Conservation (phyloP, 345 rosid species). For the Schrenkiella parvula region DNA sequence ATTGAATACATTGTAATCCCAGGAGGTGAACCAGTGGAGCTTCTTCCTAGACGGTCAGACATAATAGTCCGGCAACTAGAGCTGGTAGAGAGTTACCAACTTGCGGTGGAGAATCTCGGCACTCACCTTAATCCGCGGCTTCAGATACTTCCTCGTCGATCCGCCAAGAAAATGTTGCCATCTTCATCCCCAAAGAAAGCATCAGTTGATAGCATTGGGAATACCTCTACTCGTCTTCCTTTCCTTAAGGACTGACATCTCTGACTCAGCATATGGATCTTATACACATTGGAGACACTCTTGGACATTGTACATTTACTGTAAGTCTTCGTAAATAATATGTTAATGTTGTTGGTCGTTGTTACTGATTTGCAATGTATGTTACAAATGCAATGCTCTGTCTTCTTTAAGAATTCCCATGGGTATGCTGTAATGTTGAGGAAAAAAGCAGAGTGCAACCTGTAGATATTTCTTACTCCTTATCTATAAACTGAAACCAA, state of each 20-base stretch:
- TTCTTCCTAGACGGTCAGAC: slow-evolving; percentile 82
- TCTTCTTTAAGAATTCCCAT: not conserved
- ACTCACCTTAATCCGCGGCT: slow-evolving; percentile 72
- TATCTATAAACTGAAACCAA: not conserved
- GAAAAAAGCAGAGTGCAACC: not conserved
- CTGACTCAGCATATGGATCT: slow-evolving; percentile 20
- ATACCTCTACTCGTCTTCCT: slow-evolving; percentile 60
- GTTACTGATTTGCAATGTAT: slow-evolving; percentile 5
- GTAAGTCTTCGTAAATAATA: slow-evolving; percentile 25
- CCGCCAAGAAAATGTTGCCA: slow-evolving; percentile 44
- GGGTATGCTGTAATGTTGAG: slow-evolving; percentile 6
- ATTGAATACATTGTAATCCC: slow-evolving; percentile 94
- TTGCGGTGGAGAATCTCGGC: slow-evolving; percentile 81
- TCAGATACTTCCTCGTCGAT: slow-evolving; percentile 80
- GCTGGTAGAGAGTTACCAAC: slow-evolving; percentile 85
- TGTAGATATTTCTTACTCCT: not conserved
- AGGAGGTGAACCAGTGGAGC: slow-evolving; percentile 94
- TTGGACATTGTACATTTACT: slow-evolving; percentile 22
- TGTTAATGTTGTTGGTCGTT: slow-evolving; percentile 12
- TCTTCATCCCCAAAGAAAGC: slow-evolving; percentile 25
- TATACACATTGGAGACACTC: slow-evolving; percentile 5
- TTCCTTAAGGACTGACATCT: slow-evolving; percentile 56
- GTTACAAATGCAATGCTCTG: slow-evolving; percentile 14
- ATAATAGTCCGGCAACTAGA: slow-evolving; percentile 84
- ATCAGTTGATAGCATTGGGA: slow-evolving; percentile 37